Evolutionary conservation across 2,329 filamentous ascomycete species (phyloP).

Genomic region (Rutstroemia sp.): DNA sequence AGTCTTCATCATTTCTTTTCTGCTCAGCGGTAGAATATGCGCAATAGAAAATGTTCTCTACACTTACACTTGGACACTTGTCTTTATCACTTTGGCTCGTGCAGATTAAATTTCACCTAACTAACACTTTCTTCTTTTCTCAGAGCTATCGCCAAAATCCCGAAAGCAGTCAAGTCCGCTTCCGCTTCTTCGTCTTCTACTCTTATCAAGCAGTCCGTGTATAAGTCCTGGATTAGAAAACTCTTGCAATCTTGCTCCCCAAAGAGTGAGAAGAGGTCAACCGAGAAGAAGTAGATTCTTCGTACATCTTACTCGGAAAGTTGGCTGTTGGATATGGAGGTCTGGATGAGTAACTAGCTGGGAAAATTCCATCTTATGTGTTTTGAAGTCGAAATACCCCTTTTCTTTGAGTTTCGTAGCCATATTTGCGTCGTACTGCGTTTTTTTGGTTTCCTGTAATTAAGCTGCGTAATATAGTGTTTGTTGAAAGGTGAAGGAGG

Average conservation of each 20-base stretch:
- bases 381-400: too few relatives aligned
- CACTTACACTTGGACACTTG: neutral
- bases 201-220: neutral
- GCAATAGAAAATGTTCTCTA: neutral
- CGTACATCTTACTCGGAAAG: too few relatives aligned
- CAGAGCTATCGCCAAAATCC: neutral
- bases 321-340: too few relatives aligned
- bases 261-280: neutral
- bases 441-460: too few relatives aligned
- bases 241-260: neutral
- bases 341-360: too few relatives aligned
- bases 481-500: too few relatives aligned
- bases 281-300: neutral
- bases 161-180: neutral
- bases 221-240: neutral
- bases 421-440: too few relatives aligned
- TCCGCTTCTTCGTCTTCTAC: neutral
- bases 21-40: neutral
- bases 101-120: neutral
- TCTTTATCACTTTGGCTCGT: neutral
- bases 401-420: too few relatives aligned
- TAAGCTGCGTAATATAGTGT: too few relatives aligned
- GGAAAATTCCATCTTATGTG: too few relatives aligned
- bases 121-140: neutral
- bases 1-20: neutral